Percentiles rank a stretch among this genome's conserved stretches.
phyloP scores from a whole-genome alignment of 2,329 filamentous ascomycete species.

The Diaporthe sp. region DNA sequence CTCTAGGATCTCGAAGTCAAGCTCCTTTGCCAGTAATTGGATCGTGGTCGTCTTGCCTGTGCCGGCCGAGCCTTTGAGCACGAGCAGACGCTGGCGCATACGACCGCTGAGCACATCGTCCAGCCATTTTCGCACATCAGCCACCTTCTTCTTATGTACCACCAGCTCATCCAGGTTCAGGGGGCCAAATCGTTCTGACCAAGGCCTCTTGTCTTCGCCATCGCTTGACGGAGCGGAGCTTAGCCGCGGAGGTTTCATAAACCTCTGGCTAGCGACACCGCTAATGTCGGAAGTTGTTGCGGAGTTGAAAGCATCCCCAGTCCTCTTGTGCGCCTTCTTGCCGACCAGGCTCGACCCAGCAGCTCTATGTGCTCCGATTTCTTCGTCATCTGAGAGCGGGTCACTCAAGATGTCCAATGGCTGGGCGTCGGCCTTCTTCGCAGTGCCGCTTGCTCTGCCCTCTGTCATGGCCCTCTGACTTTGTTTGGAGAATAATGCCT shows the following conservation, averaged over 20 bases:
- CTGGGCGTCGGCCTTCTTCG: slow-evolving; percentile 42
- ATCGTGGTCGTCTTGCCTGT: slow-evolving; percentile 94
- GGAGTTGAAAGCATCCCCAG: slow-evolving; percentile 52
- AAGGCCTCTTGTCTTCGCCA: slow-evolving; percentile 75
- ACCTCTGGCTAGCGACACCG: slow-evolving; percentile 61
- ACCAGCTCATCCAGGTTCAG: slow-evolving; percentile 83
- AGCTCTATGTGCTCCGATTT: slow-evolving; percentile 63
- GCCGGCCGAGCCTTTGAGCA: slow-evolving; percentile 91
- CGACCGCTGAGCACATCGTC: slow-evolving; percentile 77
- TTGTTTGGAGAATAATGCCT: slow-evolving; percentile 73
- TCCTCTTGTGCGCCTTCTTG: slow-evolving; percentile 66
- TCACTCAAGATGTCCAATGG: slow-evolving; percentile 64
- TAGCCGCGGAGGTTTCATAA: slow-evolving; percentile 58
- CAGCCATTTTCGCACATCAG: slow-evolving; percentile 87
- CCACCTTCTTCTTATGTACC: slow-evolving; percentile 94
- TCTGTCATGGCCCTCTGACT: slow-evolving; percentile 60
- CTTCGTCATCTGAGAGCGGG: slow-evolving; percentile 72
- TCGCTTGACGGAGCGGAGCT: slow-evolving; percentile 48
- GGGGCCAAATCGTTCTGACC: slow-evolving; percentile 89
- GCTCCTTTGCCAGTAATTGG: slow-evolving; percentile 79
- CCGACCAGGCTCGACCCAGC: slow-evolving; percentile 68
- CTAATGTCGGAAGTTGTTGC: slow-evolving; percentile 43
- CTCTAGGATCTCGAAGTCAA: slow-evolving; percentile 84
- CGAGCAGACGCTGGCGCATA: slow-evolving; percentile 77
- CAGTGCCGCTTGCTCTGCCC: slow-evolving; percentile 46